A percentile compares a stretch with the other conserved stretches of the same genome.
These are phyloP conservation scores for Xylariaceae sp. DNA, from an alignment of 2,329 filamentous ascomycete genomes.

Conservation along the genomic window DNA sequence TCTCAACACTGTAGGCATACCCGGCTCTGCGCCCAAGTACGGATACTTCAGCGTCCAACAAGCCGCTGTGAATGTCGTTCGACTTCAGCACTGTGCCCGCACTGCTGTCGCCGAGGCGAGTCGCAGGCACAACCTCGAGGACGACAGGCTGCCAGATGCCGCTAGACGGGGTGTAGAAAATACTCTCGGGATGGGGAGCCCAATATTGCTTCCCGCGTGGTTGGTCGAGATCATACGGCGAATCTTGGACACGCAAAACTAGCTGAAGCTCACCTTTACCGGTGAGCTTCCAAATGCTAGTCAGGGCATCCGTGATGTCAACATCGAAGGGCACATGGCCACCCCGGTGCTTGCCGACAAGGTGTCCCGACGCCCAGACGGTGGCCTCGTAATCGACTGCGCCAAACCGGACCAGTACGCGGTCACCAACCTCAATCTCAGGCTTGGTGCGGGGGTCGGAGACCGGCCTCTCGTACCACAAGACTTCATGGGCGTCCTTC, in stretches of 20 bases:
- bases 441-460: constrained; percentile 44
- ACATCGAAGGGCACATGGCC: constrained; percentile 57
- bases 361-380: constrained; percentile 52
- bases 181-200: constrained; percentile 56
- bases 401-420: constrained; percentile 52
- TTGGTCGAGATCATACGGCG: constrained; percentile 59
- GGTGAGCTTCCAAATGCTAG: constrained; percentile 20
- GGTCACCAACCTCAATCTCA: constrained; percentile 40
- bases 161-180: constrained; percentile 55
- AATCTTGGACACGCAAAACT: constrained; percentile 58
- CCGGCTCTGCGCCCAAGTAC: constrained; percentile 47
- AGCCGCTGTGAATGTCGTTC: constrained; percentile 49
- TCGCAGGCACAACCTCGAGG: constrained; percentile 51
- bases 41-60: constrained; percentile 47
- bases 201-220: constrained; percentile 66
- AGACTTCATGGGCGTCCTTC: constrained; percentile 59
- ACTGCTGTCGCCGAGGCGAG: constrained; percentile 52
- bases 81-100: constrained; percentile 55
- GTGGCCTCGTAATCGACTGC: constrained; percentile 59
- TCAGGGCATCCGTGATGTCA: constrained; percentile 52
- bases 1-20: constrained; percentile 45
- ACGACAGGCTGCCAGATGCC: constrained; percentile 58
- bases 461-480: constrained; percentile 61
- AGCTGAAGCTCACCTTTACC: constrained; percentile 39
- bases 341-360: constrained; percentile 52